A percentile compares a stretch with the other conserved stretches of the same genome.
These are phyloP conservation scores for Colletotrichum horii DNA, from an alignment of 2,329 filamentous ascomycete genomes.

Conservation along the genomic window DNA sequence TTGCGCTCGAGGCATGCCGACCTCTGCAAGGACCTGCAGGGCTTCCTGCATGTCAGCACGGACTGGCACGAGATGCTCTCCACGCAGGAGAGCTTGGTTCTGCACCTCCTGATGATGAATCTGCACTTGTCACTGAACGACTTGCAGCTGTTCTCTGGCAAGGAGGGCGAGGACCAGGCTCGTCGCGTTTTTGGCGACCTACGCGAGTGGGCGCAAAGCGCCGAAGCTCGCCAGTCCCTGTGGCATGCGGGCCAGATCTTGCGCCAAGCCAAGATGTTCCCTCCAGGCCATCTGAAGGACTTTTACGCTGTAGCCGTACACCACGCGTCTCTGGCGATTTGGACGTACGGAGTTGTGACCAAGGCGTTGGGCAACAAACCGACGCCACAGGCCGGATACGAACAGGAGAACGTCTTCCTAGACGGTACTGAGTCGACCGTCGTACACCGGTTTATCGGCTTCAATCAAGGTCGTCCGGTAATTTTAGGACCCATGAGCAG, in stretches of 20 bases:
- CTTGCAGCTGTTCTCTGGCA: slow-evolving; percentile 70
- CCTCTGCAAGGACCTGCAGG: slow-evolving; percentile 61
- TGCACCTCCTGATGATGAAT: slow-evolving; percentile 65
- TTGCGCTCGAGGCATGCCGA: slow-evolving; percentile 65
- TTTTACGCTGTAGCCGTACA: slow-evolving; percentile 74
- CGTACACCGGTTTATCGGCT: slow-evolving; percentile 60
- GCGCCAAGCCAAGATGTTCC: slow-evolving; percentile 61
- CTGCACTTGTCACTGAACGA: slow-evolving; percentile 69
- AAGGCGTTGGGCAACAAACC: slow-evolving; percentile 38
- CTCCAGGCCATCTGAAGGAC: slow-evolving; percentile 60
- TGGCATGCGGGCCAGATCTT: slow-evolving; percentile 74
- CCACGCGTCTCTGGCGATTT: slow-evolving; percentile 70
- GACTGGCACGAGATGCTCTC: slow-evolving; percentile 48
- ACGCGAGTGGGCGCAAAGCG: slow-evolving; percentile 62
- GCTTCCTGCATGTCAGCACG: slow-evolving; percentile 47
- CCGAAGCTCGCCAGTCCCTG: slow-evolving; percentile 62
- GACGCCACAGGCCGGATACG: slow-evolving; percentile 35
- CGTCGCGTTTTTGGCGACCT: slow-evolving; percentile 62
- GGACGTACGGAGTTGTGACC: slow-evolving; percentile 70
- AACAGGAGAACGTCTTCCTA: slow-evolving; percentile 51
- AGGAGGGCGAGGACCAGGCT: slow-evolving; percentile 71
- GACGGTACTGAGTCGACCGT: slow-evolving; percentile 60
- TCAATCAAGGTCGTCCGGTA: slow-evolving; percentile 59
- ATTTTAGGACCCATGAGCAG: slow-evolving; percentile 42
- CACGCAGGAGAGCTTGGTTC: slow-evolving; percentile 50